Percentiles rank a stretch among this genome's conserved stretches.
Evolutionary conservation across 306 rosid species (phyloP).

Genomic region (Acacia confusa): DNA sequence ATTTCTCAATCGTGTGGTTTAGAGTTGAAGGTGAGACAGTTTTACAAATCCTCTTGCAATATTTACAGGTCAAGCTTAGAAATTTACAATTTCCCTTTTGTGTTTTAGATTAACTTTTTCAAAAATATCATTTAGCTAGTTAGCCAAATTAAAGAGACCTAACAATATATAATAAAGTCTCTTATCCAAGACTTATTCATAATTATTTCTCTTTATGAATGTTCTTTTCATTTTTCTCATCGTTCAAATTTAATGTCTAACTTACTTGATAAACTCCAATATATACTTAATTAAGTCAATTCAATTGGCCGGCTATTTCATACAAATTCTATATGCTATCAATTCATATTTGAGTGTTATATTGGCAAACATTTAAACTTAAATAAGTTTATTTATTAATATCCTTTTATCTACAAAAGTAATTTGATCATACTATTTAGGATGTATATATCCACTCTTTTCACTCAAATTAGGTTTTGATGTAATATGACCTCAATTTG

Average conservation of each 20-base stretch:
- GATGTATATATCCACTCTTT: not conserved
- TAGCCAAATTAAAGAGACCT: not conserved
- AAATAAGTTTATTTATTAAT: not conserved
- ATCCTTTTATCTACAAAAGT: not conserved
- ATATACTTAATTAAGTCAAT: not conserved
- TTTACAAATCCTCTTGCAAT: not conserved
- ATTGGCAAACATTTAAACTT: not conserved
- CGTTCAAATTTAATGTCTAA: not conserved
- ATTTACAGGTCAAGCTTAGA: not conserved
- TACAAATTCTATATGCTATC: not conserved
- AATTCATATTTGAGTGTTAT: not conserved
- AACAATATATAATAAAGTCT: not conserved
- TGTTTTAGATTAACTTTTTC: not conserved
- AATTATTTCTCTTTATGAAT: not conserved
- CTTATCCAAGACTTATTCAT: not conserved
- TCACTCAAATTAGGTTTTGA: not conserved
- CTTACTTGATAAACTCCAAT: not conserved
- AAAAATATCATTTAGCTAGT: not conserved
- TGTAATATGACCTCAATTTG: too few species aligned
- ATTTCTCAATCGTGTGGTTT: not conserved
- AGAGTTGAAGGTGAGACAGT: not conserved
- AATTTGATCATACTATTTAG: not conserved
- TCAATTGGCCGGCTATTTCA: not conserved
- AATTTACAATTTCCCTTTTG: not conserved
- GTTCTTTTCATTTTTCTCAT: not conserved